phyloP scores from a whole-genome alignment of 83 land plant genomes.

The Thuja plicata region DNA sequence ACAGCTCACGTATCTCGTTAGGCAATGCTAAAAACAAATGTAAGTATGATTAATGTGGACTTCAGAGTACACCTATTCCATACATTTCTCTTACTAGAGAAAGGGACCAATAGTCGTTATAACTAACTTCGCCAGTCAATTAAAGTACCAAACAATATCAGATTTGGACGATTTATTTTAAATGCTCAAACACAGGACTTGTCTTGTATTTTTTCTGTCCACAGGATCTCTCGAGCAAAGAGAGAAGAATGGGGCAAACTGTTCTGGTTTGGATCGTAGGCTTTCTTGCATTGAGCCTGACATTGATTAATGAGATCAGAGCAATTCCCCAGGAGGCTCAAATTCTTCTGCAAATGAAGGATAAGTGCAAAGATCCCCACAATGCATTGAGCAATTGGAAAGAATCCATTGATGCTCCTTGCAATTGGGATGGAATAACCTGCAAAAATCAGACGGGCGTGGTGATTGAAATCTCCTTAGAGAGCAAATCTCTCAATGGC shows the following conservation, averaged over 20 bases:
- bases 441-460: constrained; percentile 37
- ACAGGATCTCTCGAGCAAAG: no score
- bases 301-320: neutral
- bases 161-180: no score
- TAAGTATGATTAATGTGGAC: no score
- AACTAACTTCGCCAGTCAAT: no score
- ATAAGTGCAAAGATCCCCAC: neutral
- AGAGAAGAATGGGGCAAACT: no score
- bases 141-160: no score
- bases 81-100: no score
- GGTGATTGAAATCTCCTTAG: constrained; percentile 30
- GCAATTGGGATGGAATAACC: constrained; percentile 44
- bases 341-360: neutral
- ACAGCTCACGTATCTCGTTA: no score
- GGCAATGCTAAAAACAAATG: no score
- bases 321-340: neutral
- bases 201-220: no score
- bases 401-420: constrained; percentile 15
- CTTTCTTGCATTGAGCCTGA: neutral
- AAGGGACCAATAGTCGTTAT: no score
- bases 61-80: no score
- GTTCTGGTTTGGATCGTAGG: neutral
- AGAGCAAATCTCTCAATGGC: constrained; percentile 47
- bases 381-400: constrained; percentile 3
- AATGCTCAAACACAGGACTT: neutral